Conservation (phyloP, 1,284 basidiomycete species). For the Cutaneotrichosporon sp. region DNA sequence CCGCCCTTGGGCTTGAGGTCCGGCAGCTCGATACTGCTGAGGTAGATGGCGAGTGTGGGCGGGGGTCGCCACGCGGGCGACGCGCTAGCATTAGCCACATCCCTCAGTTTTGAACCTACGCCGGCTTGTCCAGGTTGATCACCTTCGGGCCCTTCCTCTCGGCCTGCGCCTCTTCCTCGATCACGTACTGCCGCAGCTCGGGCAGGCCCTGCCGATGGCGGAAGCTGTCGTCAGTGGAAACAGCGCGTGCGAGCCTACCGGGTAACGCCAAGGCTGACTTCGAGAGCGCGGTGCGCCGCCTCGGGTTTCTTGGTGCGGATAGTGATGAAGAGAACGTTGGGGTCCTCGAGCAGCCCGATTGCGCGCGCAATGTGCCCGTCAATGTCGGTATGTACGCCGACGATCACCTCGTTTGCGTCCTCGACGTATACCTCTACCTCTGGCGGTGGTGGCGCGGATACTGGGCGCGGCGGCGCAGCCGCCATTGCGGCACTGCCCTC, state of each 20-base stretch:
- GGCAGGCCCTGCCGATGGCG: conserved; percentile 39
- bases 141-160: conserved; percentile 25
- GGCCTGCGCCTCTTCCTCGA: conserved; percentile 31
- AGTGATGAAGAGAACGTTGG: conserved; percentile 37
- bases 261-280: conserved; percentile 42
- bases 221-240: conserved; percentile 10
- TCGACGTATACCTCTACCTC: conserved; percentile 19
- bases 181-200: conserved; percentile 44
- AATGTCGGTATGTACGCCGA: conserved; percentile 30
- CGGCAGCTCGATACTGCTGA: conserved; percentile 44
- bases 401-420: conserved; percentile 44
- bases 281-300: conserved; percentile 36
- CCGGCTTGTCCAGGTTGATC: conserved; percentile 41
- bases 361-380: conserved; percentile 34
- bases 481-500: no score
- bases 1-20: conserved; percentile 28
- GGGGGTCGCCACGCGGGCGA: conserved; percentile 27
- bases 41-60: conserved; percentile 42
- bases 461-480: no score
- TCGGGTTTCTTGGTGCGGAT: conserved; percentile 34
- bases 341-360: conserved; percentile 33
- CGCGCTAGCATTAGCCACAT: background rate
- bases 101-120: background rate
- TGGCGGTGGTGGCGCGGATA: no score
- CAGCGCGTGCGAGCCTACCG: conserved; percentile 8